Evolutionary conservation across 2,329 filamentous ascomycete genomes (phyloP).

Genomic region (Curvularia lunata): DNA sequence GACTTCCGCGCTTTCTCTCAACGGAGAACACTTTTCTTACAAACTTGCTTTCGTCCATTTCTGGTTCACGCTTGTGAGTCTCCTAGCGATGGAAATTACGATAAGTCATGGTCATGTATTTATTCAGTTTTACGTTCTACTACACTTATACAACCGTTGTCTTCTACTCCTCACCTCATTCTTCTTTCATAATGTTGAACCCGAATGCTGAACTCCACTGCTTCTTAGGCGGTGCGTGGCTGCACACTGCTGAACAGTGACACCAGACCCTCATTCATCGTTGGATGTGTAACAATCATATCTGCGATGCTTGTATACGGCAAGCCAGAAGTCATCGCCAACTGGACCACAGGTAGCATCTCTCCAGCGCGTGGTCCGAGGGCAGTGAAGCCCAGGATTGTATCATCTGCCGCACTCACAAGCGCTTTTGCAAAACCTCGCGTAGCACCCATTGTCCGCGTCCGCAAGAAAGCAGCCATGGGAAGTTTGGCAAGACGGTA

Average conservation of each 20-base stretch:
- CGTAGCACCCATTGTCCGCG: not conserved
- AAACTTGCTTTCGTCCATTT: not conserved
- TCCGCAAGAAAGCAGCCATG: not conserved
- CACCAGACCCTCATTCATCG: constrained; percentile 17
- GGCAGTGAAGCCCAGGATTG: constrained; percentile 19
- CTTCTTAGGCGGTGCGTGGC: not conserved
- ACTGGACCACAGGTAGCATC: constrained; percentile 21
- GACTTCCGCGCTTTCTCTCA: not conserved
- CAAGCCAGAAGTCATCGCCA: constrained; percentile 20
- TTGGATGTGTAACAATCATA: constrained; percentile 23
- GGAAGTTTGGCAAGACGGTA: not conserved
- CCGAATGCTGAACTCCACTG: not conserved
- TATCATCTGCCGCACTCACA: not conserved
- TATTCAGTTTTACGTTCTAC: not conserved
- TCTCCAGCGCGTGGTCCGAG: constrained; percentile 20
- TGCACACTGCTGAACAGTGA: constrained; percentile 11
- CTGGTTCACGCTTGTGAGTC: not conserved
- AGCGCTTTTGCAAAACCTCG: not conserved
- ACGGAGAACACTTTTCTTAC: not conserved
- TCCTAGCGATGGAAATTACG: not conserved
- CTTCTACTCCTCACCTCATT: not conserved
- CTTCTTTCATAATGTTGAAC: not conserved
- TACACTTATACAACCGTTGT: not conserved
- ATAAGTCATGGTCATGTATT: not conserved
- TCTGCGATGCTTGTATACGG: constrained; percentile 14